These are phyloP conservation scores for Wickerhamia fluorescens DNA, from an alignment of 805 yeast species.

Conservation along the genomic window DNA sequence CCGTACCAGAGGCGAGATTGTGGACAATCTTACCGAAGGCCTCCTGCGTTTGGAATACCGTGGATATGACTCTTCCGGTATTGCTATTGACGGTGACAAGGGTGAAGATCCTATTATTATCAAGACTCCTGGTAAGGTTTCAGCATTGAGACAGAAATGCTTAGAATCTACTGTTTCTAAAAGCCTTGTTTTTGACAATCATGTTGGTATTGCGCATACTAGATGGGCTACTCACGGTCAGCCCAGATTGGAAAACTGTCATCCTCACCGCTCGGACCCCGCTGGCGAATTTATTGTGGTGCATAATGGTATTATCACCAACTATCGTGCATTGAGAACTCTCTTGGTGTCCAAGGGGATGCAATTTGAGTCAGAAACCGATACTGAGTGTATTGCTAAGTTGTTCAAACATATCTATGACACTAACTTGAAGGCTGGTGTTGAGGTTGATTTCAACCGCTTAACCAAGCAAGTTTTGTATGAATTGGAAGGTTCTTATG, in stretches of 20 bases:
- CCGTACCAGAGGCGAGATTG: constrained; percentile 85
- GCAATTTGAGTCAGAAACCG: constrained; percentile 86
- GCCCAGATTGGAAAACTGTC: constrained; percentile 81
- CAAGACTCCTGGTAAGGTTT: constrained; percentile 90
- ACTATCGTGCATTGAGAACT: constrained; percentile 84
- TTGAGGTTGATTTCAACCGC: constrained; percentile 80
- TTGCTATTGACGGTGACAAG: constrained; percentile 88
- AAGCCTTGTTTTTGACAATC: constrained; percentile 64
- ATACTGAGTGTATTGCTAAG: constrained; percentile 96
- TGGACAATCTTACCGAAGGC: constrained; percentile 84
- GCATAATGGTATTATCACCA: constrained; percentile 97
- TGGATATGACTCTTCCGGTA: constrained; percentile 97
- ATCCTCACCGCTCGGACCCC: constrained; percentile 89
- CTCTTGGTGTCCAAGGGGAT: constrained; percentile 75
- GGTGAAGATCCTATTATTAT: constrained; percentile 63
- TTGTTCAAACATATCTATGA: constrained; percentile 87
- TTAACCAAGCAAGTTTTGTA: constrained; percentile 86
- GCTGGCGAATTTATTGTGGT: constrained; percentile 82
- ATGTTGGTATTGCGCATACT: constrained; percentile 96
- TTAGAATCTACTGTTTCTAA: constrained; percentile 45
- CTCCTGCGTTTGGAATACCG: constrained; percentile 84
- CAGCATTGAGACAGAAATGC: constrained; percentile 65
- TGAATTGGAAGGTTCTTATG: constrained; percentile 97
- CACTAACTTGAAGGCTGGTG: constrained; percentile 62
- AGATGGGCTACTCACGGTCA: constrained; percentile 99